Conservation (phyloP, 805 yeast genomes). For the Ogataea angusta region DNA sequence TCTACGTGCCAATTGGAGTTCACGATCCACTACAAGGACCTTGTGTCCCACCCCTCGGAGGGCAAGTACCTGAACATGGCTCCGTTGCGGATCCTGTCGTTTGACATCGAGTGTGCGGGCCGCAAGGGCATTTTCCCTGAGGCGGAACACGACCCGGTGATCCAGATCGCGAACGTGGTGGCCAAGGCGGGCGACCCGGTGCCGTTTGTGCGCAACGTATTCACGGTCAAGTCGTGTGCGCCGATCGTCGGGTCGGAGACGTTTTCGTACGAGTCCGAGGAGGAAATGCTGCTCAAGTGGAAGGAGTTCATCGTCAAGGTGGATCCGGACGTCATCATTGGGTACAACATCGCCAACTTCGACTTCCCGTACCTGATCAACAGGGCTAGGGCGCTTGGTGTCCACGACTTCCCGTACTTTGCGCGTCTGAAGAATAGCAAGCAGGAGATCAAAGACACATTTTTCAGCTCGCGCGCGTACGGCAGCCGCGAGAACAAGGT, state of each 20-base stretch:
- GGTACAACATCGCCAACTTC: conserved; percentile 91
- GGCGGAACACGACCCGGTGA: conserved; percentile 87
- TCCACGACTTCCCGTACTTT: conserved; percentile 75
- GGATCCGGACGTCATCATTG: conserved; percentile 96
- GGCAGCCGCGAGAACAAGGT: conserved; percentile 94
- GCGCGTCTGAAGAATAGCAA: conserved; percentile 66
- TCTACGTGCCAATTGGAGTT: conserved; percentile 89
- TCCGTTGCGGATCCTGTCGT: conserved; percentile 87
- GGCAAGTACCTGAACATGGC: conserved; percentile 94
- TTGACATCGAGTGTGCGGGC: conserved; percentile 98
- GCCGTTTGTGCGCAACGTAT: conserved; percentile 92
- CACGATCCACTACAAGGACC: conserved; percentile 58
- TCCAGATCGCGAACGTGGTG: conserved; percentile 95
- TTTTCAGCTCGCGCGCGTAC: conserved; percentile 90
- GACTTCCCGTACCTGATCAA: conserved; percentile 92
- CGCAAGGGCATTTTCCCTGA: conserved; percentile 96
- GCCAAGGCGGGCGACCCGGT: conserved; percentile 75
- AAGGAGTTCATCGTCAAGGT: conserved; percentile 74
- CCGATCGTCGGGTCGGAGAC: conserved; percentile 94
- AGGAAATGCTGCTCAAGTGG: conserved; percentile 84
- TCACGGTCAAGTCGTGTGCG: conserved; percentile 87
- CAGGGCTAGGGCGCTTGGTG: conserved; percentile 71
- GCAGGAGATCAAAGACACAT: conserved; percentile 78
- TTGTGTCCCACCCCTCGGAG: conserved; percentile 81
- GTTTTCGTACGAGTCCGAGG: conserved; percentile 68